Percentiles rank a stretch among this genome's conserved stretches.
Conservation (phyloP, 768 basidiomycete species). For the Clavulina sp. region DNA sequence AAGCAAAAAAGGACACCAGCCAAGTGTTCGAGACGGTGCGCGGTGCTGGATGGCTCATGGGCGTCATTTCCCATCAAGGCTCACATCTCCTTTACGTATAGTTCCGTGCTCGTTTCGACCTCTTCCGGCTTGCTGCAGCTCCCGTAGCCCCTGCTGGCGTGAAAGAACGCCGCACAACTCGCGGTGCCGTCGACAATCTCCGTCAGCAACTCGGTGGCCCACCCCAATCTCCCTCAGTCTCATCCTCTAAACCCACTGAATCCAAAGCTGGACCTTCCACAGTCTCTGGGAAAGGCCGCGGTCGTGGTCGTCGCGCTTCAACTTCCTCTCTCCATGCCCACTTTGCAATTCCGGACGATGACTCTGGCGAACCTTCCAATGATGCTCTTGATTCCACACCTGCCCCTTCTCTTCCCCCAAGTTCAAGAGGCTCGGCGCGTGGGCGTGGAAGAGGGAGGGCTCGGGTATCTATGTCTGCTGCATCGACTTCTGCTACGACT, state of each 20-base stretch:
- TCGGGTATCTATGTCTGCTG: too few species aligned
- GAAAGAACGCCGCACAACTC: conserved; percentile 39
- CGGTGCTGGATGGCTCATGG: neutral
- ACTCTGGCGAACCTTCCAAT: too few species aligned
- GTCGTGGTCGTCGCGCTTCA: neutral
- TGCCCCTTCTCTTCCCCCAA: neutral
- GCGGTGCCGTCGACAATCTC: conserved; percentile 38
- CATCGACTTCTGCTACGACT: too few species aligned
- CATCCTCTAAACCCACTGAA: conserved; percentile 1
- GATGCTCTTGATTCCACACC: neutral
- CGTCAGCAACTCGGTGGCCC: conserved; percentile 12
- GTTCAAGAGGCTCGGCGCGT: neutral
- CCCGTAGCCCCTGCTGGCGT: conserved; percentile 18
- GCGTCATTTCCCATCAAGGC: too few species aligned
- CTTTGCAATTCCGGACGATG: too few species aligned
- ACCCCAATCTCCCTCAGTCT: conserved; percentile 26
- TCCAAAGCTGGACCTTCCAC: neutral
- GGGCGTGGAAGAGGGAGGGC: too few species aligned
- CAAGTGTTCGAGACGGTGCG: conserved; percentile 57
- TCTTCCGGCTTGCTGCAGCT: conserved; percentile 27
- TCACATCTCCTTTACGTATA: conserved; percentile 15
- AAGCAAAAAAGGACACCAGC: conserved; percentile 54
- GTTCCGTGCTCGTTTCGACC: conserved; percentile 47
- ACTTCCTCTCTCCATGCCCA: too few species aligned
- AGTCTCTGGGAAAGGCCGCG: neutral